Conservation (phyloP, 805 yeast species). For the Metschnikowia baotianmanensis region DNA sequence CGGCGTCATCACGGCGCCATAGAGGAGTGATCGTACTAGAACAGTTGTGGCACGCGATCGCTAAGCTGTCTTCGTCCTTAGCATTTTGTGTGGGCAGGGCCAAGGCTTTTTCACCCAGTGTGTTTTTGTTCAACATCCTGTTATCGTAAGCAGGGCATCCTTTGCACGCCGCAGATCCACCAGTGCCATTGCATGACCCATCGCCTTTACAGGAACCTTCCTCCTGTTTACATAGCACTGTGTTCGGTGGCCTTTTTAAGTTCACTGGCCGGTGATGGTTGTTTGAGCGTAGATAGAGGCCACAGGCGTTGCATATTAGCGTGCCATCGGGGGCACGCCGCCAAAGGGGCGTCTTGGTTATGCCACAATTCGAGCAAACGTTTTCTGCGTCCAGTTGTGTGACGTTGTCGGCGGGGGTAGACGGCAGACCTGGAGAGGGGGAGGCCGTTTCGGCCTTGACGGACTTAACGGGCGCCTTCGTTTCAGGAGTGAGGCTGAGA, state of each 20-base stretch:
- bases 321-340: conserved; percentile 57
- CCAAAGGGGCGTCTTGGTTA: conserved; percentile 59
- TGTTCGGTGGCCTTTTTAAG: conserved; percentile 56
- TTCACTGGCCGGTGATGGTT: conserved; percentile 65
- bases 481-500: too few species aligned
- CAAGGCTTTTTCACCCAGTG: conserved; percentile 8
- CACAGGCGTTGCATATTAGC: conserved; percentile 59
- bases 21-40: conserved; percentile 82
- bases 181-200: conserved; percentile 84
- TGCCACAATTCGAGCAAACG: conserved; percentile 53
- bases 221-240: conserved; percentile 41
- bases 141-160: conserved; percentile 85
- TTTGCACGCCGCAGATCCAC: conserved; percentile 74
- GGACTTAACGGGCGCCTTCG: not conserved
- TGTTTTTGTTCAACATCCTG: conserved; percentile 41
- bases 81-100: conserved; percentile 11
- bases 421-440: conserved; percentile 2
- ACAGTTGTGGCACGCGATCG: conserved; percentile 81
- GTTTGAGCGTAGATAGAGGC: conserved; percentile 56
- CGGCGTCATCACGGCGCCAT: conserved; percentile 81
- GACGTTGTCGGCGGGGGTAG: not conserved
- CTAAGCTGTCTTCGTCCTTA: conserved; percentile 41
- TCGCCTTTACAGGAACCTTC: conserved; percentile 69
- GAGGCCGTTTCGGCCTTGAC: conserved; percentile 1
- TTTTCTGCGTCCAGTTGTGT: conserved; percentile 4